Percentiles rank a stretch among this genome's conserved stretches.
Evolutionary conservation across 768 basidiomycete genomes (phyloP).

Genomic region (Dictyophora rubrovolvata): DNA sequence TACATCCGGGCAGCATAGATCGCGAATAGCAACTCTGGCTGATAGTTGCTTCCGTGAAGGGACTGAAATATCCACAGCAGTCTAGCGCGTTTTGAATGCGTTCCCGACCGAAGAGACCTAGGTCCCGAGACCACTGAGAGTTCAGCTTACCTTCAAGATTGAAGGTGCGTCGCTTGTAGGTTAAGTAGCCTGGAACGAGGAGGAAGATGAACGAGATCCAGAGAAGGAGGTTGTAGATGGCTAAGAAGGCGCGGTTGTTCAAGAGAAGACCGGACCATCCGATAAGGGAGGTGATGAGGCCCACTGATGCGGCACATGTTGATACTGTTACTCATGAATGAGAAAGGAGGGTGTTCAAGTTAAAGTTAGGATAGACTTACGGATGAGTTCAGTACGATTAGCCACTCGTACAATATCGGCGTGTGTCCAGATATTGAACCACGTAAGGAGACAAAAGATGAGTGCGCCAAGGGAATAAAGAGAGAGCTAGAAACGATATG

Average conservation of each 20-base stretch:
- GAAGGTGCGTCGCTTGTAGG: constrained; percentile 30
- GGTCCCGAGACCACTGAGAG: constrained; percentile 26
- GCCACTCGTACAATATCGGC: constrained; percentile 30
- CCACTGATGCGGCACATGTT: constrained; percentile 25
- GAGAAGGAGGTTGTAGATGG: constrained; percentile 28
- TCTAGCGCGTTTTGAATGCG: constrained; percentile 29
- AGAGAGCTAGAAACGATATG: constrained; percentile 20
- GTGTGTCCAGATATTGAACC: constrained; percentile 29
- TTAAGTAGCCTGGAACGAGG: constrained; percentile 31
- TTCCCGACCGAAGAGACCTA: constrained; percentile 24
- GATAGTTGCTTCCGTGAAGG: constrained; percentile 30
- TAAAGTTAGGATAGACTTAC: constrained; percentile 18
- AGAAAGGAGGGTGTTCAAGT: no score
- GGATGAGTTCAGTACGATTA: constrained; percentile 28
- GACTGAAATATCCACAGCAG: constrained; percentile 34
- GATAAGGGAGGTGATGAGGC: constrained; percentile 27
- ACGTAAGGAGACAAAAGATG: constrained; percentile 28
- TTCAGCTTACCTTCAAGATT: constrained; percentile 35
- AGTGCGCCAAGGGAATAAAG: constrained; percentile 25
- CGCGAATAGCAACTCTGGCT: constrained; percentile 31
- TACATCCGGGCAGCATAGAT: constrained; percentile 29
- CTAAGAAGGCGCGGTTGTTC: constrained; percentile 33
- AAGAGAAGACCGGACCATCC: constrained; percentile 33
- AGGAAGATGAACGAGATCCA: constrained; percentile 31
- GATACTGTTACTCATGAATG: constrained; percentile 21